Base-by-base conservation (phyloP, 148 eudicot species). In the Dysphania ambrosioides region DNA sequence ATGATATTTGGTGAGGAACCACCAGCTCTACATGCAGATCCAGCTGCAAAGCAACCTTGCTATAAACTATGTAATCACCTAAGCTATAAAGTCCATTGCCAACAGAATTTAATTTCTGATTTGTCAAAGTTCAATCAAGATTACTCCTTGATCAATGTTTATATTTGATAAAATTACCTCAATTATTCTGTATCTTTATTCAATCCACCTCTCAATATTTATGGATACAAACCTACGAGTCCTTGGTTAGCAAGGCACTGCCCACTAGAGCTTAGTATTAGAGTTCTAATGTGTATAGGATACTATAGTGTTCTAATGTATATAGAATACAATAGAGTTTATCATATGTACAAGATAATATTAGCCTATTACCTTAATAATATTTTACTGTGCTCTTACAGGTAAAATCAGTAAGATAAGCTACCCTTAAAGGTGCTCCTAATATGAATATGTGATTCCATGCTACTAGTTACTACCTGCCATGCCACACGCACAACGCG, bases 1-100 rank as follows among this genome's bases (percentile, higher is more conserved):
- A 91, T 91, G 82, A 84, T 76, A 79, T 91, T 85, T 77, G 97
- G 97, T 13, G 84, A 77, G 80, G 88, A 86, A 65, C 93, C 97
- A 49, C 90, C 91, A 61, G 35, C 77, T 40, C 73, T 66, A 78
- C 68, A 79, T 36, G 70, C 75, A 23, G 97, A 91, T 86, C 91
- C 89, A 61, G 93, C 79, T 38, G 73, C 86, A 32, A 67, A 42
- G 26, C 88, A 88, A 72, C 91, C 97, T 59, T 91, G 97, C 69
- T 88, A 86, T 78, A 83, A 86, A 82, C 85, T 70, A 74, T 91
- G 97, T 91, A 87, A 70, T 21, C 24, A 32, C n/a, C 34, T n/a
- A 51, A 40, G 53, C 26, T 41, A 11, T 77, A 27, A 2, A 19
- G n/a, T 26, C 31, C 21, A 30, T 21, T 30, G 3, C 30, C 7